Base-by-base conservation (phyloP, 2,329 filamentous ascomycete genomes). In the Acrocalymma vagum region DNA sequence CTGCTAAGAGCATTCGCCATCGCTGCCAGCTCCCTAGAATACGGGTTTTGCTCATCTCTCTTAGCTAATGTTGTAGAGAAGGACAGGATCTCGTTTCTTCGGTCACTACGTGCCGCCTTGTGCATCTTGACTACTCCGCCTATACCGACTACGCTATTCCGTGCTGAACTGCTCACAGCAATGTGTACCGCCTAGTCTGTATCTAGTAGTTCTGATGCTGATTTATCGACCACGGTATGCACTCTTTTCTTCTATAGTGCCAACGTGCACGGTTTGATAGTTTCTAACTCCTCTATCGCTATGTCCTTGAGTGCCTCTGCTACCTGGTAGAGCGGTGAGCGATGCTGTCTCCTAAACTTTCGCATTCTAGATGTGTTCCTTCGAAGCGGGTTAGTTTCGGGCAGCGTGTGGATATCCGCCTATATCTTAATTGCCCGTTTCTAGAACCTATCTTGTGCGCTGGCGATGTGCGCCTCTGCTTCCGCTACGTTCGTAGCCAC, bases 191-290 rank as follows among this genome's bases (percentile, higher is more conserved):
- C 44, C 29, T 20, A 46, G 38, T 38, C 35, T 23, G 33, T 26
- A 24, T 46, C 15, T n/a, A 46, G 38, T 26, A n/a, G n/a, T n/a
- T n/a, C n/a, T n/a, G n/a, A n/a, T n/a, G n/a, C n/a, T n/a, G n/a
- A n/a, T n/a, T n/a, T n/a, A n/a, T 42, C 33, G 10, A 26, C 32
- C 21, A 47, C 35, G 7, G 30, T 27, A 34, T 47, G 29, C 31
- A 40, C 44, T 47, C 44, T 42, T 32, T 33, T 47, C 30, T 47
- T 39, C 39, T 23, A 47, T 37, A 26, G 44, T 16, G 38, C 39
- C 29, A 47, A 32, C 21, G 39, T 20, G 26, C 39, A 34, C 26
- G 38, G 44, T 23, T 11, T 21, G 21, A 47, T 47, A 10, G 42
- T 45, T 29, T 45, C 42, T 21, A 45, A 30, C 27, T 40, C 26